Percentiles rank a stretch among this genome's conserved stretches.
Conservation (phyloP, 768 basidiomycete genomes). For the Termitomyces sp. region DNA sequence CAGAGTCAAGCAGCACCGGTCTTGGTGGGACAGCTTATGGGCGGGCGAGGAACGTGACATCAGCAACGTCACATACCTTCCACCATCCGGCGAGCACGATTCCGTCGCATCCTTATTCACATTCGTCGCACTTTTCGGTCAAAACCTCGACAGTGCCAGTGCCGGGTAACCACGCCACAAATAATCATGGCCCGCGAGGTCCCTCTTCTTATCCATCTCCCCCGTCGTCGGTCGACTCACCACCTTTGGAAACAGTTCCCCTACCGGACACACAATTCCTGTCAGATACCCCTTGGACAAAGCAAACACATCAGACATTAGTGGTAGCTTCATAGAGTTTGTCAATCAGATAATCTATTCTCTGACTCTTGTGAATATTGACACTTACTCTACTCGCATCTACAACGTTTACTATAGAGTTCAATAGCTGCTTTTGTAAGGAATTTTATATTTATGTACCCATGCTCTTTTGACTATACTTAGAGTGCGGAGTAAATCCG, state of each 20-base stretch:
- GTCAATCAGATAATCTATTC: slow-evolving; percentile 8
- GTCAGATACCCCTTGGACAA: slow-evolving; percentile 13
- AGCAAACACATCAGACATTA: slow-evolving; percentile 12
- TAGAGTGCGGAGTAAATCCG: no score
- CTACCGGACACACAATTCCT: slow-evolving; percentile 14
- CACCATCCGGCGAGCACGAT: slow-evolving; percentile 17
- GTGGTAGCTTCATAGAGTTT: slow-evolving; percentile 11
- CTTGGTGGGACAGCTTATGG: slow-evolving; percentile 30
- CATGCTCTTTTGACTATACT: no score
- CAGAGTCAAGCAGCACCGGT: slow-evolving; percentile 33
- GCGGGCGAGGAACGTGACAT: slow-evolving; percentile 32
- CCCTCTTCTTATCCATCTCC: slow-evolving; percentile 41
- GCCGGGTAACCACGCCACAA: slow-evolving; percentile 5
- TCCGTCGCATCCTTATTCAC: slow-evolving; percentile 9
- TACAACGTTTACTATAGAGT: slow-evolving; percentile 12
- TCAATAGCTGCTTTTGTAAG: slow-evolving; percentile 8
- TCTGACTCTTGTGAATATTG: slow-evolving; percentile 7
- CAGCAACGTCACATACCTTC: slow-evolving; percentile 19
- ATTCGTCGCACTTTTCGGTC: slow-evolving; percentile 12
- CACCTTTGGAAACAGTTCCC: slow-evolving; percentile 19
- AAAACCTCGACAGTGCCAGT: slow-evolving; percentile 11
- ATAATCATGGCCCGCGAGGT: neutral
- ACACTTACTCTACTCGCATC: slow-evolving; percentile 13
- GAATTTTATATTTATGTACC: neutral
- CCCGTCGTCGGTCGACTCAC: slow-evolving; percentile 42